Conservation (phyloP, 306 rosid species). For the Quercus bicolor region DNA sequence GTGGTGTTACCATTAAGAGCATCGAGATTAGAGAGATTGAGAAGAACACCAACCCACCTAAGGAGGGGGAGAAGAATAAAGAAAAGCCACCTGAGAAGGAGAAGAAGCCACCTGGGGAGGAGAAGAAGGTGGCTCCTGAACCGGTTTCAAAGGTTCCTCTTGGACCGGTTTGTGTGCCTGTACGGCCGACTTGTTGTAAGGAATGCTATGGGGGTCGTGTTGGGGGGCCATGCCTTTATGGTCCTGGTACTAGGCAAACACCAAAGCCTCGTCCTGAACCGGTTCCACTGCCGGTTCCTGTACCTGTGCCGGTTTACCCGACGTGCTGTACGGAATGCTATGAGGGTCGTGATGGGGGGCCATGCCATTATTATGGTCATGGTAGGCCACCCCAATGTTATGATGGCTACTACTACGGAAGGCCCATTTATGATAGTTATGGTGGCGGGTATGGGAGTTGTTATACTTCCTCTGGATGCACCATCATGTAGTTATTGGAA, state of each 20-base stretch:
- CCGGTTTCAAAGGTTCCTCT: no score
- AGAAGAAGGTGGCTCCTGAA: no score
- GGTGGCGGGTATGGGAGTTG: constrained; percentile 45
- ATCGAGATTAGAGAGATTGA: constrained; percentile 49
- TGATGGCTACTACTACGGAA: not conserved
- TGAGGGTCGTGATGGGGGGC: constrained; percentile 22
- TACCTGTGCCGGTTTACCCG: not conserved
- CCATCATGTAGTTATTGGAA: no score
- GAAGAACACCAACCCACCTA: not conserved
- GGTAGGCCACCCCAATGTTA: no score
- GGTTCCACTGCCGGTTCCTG: no score
- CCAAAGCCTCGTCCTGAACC: no score
- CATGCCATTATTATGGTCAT: not conserved
- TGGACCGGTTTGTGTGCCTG: not conserved
- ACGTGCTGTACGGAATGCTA: constrained; percentile 12
- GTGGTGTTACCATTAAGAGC: constrained; percentile 49
- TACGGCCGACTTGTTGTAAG: constrained; percentile 11
- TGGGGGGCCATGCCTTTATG: no score
- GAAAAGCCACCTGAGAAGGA: no score
- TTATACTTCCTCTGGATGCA: no score
- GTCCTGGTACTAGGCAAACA: no score
- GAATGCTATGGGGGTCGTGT: not conserved
- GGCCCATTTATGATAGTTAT: constrained; percentile 56
- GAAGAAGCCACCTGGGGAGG: no score
- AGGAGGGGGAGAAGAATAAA: no score